Base-by-base conservation (phyloP, 2,329 filamentous ascomycete genomes). In the Exophiala bonariae region DNA sequence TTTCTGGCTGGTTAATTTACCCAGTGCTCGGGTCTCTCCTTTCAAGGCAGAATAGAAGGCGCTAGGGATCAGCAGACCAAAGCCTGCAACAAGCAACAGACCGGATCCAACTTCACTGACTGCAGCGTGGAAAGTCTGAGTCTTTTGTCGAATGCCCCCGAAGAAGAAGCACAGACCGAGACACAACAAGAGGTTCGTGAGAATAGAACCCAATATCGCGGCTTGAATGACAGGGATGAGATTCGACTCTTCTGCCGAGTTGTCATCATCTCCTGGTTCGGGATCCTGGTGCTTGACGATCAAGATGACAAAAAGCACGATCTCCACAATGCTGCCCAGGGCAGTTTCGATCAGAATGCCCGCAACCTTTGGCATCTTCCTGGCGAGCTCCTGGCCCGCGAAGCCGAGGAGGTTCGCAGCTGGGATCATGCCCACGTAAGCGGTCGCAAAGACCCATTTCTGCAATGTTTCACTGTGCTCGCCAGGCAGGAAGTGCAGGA, bases 121-220 rank as follows among this genome's bases (percentile, higher is more conserved):
- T 3, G 83, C 83, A 48, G 85, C 80, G 60, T 86, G 85, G 62
- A 95, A 93, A 13, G 73, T 75, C 57, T 89, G 80, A 56, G 86
- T 80, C 4, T 86, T 75, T 23, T 83, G 80, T 44, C 75, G 73
- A 28, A 92, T 56, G 7, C 89, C 89, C 32, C 87, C 87, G 17
- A 83, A 78, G 52, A 92, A 81, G 72, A 95, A 95, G 64, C 88
- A 93, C 42, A 85, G 62, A 0, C 89, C 89, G 19, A 95, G 69
- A 58, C 89, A 95, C 1, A 95, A 74, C 35, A 95, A 70, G 69
- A 93, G 79, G 23, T 89, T 95, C 10, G 89, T 88, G 26, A 95
- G 67, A 35, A 95, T 86, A 0, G 87, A 92, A 28, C 89, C 89
- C 0, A 95, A 71, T 45, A 95, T 91, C 19, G 89, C 89, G 43